These are phyloP conservation scores for Diospyros lotus DNA, from an alignment of 148 eudicot genomes.

Conservation along the genomic window DNA sequence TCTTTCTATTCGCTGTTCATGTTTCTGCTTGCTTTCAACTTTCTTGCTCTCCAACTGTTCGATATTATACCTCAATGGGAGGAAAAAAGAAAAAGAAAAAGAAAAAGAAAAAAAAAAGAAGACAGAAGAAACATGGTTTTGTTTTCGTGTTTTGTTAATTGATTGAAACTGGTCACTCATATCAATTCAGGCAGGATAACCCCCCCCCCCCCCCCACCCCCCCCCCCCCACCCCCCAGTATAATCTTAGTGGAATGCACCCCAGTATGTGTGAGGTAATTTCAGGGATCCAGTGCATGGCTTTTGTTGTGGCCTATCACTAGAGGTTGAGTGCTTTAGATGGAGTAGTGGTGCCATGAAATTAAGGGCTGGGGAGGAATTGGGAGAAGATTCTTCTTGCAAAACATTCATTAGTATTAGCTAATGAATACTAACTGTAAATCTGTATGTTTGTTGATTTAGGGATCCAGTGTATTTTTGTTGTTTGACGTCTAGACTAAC, in stretches of 20 bases:
- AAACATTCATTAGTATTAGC: not conserved
- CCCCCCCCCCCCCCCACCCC: no score
- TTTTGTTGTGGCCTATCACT: not conserved
- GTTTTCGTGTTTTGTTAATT: not conserved
- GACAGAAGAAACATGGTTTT: not conserved
- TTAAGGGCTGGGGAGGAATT: not conserved
- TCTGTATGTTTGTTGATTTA: not conserved
- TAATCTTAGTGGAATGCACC: not conserved
- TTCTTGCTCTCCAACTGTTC: not conserved
- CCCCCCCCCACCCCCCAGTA: no score
- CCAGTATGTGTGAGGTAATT: not conserved
- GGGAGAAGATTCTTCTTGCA: not conserved
- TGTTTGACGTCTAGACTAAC: not conserved
- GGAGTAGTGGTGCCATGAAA: not conserved
- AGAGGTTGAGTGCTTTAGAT: not conserved
- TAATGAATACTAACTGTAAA: not conserved
- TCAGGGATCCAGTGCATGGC: not conserved
- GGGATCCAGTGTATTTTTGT: not conserved
- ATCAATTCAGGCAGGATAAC: not conserved
- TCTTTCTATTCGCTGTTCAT: no score
- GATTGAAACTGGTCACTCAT: not conserved
- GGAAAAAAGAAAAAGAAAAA: no score
- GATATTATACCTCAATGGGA: constrained; percentile 9
- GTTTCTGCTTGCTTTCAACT: not conserved
- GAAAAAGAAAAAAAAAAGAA: no score